phyloP scores from a whole-genome alignment of 2,329 filamentous ascomycete species.

The Exophiala aquamarina region DNA sequence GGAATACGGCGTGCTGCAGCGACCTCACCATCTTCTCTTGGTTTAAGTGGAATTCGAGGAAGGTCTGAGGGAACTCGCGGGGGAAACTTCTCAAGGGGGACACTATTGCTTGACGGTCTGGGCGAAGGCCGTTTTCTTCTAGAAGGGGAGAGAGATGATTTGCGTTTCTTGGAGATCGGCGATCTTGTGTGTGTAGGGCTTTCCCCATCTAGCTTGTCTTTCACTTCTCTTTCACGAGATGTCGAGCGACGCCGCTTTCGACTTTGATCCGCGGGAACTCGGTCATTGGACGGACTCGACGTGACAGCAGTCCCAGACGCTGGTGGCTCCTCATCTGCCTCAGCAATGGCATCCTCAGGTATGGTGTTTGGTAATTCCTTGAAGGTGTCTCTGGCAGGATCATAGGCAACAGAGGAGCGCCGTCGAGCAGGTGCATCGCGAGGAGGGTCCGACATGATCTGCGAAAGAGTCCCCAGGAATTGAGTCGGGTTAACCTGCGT shows the following conservation, averaged over 20 bases:
- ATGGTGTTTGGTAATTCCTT: constrained; percentile 29
- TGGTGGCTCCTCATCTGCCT: constrained; percentile 20
- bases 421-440: constrained; percentile 15
- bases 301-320: constrained; percentile 2
- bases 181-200: not conserved
- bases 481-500: too few relatives aligned
- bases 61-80: constrained; percentile 23
- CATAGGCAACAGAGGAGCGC: constrained; percentile 31
- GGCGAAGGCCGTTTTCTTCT: constrained; percentile 2
- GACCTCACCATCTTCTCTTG: constrained; percentile 27
- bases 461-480: too few relatives aligned
- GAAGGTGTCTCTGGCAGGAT: constrained; percentile 37
- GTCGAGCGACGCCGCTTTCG: constrained; percentile 22
- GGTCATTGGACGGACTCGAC: constrained; percentile 13
- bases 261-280: constrained; percentile 8
- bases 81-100: constrained; percentile 6
- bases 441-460: constrained; percentile 16
- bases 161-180: constrained; percentile 15
- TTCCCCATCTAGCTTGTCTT: constrained; percentile 2
- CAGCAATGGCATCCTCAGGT: constrained; percentile 26
- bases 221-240: constrained; percentile 10
- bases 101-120: constrained; percentile 8
- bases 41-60: constrained; percentile 22
- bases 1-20: constrained; percentile 16
- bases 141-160: constrained; percentile 10